These are phyloP conservation scores for Rhizopus microsporus DNA, from an alignment of 371 early-diverging fungal species.

Conservation along the genomic window DNA sequence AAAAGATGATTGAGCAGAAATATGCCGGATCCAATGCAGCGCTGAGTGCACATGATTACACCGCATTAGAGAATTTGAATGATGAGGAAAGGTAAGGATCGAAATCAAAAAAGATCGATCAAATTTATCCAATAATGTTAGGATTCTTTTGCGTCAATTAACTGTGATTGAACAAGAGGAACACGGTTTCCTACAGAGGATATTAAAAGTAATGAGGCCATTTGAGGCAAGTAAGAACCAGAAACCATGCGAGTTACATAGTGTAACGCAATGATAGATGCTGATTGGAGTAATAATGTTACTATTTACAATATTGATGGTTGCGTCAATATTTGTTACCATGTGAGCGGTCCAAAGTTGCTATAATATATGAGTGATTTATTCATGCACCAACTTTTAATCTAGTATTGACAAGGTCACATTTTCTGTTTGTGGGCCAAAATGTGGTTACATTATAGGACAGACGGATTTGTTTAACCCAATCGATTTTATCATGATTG, in stretches of 20 bases:
- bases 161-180: constrained; percentile 27
- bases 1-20: constrained; percentile 31
- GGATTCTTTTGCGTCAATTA: constrained; percentile 30
- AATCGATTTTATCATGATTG: constrained; percentile 56
- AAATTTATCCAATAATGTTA: constrained; percentile 4
- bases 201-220: constrained; percentile 23
- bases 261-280: constrained; percentile 27
- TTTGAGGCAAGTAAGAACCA: constrained; percentile 23
- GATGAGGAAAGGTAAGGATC: constrained; percentile 39
- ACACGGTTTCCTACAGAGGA: constrained; percentile 13
- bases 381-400: constrained; percentile 11
- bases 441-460: constrained; percentile 65
- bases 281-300: constrained; percentile 36
- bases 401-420: constrained; percentile 50
- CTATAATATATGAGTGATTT: neutral
- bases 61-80: constrained; percentile 38
- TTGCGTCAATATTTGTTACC: constrained; percentile 48
- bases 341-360: constrained; percentile 31
- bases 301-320: constrained; percentile 31
- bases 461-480: constrained; percentile 61
- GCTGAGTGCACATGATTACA: constrained; percentile 35
- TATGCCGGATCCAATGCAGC: constrained; percentile 26
- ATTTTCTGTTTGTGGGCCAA: constrained; percentile 59
- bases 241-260: neutral
- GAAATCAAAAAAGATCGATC: neutral